These are phyloP conservation scores for Iberis pinnata DNA, from an alignment of 345 rosid species.

Conservation along the genomic window DNA sequence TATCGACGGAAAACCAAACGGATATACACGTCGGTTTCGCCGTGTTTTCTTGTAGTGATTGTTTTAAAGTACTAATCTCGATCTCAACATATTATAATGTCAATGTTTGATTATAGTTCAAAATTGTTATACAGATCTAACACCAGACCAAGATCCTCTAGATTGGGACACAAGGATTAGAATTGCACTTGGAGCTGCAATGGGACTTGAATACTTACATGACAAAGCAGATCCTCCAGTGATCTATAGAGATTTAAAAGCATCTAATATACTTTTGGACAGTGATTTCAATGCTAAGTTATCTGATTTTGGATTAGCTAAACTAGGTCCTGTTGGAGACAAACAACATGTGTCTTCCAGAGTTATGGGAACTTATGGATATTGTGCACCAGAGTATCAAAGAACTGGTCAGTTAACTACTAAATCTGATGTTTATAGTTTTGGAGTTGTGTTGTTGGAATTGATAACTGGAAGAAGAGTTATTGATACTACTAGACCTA, in stretches of 20 bases:
- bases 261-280: constrained; percentile 82
- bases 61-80: too few relatives aligned
- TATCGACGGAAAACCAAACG: too few relatives aligned
- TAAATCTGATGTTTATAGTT: constrained; percentile 90
- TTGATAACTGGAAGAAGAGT: constrained; percentile 78
- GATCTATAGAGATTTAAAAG: constrained; percentile 79
- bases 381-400: constrained; percentile 95
- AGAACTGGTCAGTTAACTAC: constrained; percentile 74
- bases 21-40: too few relatives aligned
- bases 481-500: constrained; percentile 56
- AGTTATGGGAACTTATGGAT: constrained; percentile 97
- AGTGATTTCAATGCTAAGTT: constrained; percentile 58
- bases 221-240: constrained; percentile 90
- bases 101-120: background rate
- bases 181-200: constrained; percentile 76
- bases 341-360: constrained; percentile 82
- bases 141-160: constrained; percentile 47
- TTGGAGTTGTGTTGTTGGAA: constrained; percentile 88
- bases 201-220: constrained; percentile 80
- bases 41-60: too few relatives aligned
- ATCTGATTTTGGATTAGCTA: constrained; percentile 90
- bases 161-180: constrained; percentile 78
- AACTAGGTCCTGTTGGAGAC: constrained; percentile 85
- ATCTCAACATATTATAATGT: too few relatives aligned
- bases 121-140: constrained; percentile 42